Conservation (phyloP, 768 basidiomycete genomes). For the Boletus sp. region DNA sequence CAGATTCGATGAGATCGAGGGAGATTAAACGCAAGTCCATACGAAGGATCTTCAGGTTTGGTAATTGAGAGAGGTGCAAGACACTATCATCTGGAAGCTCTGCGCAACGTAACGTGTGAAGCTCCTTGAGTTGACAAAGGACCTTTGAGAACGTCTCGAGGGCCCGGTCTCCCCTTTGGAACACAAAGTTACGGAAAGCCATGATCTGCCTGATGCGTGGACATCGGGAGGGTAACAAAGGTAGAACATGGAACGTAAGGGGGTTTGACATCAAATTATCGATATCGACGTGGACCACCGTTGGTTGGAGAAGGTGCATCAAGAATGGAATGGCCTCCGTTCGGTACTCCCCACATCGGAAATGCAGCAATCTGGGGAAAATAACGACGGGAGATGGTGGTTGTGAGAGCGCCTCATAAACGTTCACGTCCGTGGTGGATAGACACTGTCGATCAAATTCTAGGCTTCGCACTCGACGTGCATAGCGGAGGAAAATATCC, state of each 20-base stretch:
- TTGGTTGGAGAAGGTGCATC: slow-evolving; percentile 24
- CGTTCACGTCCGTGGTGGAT: slow-evolving; percentile 20
- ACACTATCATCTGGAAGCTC: slow-evolving; percentile 26
- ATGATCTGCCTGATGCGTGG: slow-evolving; percentile 28
- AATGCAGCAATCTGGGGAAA: slow-evolving; percentile 29
- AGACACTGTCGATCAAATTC: slow-evolving; percentile 30
- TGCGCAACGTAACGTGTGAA: slow-evolving; percentile 26
- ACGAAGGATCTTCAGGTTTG: slow-evolving; percentile 24
- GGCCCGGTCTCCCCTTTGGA: slow-evolving; percentile 24
- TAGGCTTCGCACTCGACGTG: slow-evolving; percentile 31
- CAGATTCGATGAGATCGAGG: slow-evolving; percentile 20
- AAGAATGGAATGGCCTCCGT: slow-evolving; percentile 24
- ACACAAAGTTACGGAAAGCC: slow-evolving; percentile 30
- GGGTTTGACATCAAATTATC: slow-evolving; percentile 29
- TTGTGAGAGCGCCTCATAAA: slow-evolving; percentile 17
- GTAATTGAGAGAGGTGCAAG: slow-evolving; percentile 20
- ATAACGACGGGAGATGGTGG: slow-evolving; percentile 18
- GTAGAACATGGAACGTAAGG: slow-evolving; percentile 18
- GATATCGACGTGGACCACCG: slow-evolving; percentile 28
- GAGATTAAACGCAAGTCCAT: slow-evolving; percentile 27
- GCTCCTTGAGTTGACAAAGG: slow-evolving; percentile 22
- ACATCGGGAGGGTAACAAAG: slow-evolving; percentile 20
- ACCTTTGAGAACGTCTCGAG: slow-evolving; percentile 24
- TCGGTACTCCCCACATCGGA: slow-evolving; percentile 27
- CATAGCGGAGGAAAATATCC: slow-evolving; percentile 29